Conservation (phyloP, 305 asterid genomes). For the Fraxinus paxiana region DNA sequence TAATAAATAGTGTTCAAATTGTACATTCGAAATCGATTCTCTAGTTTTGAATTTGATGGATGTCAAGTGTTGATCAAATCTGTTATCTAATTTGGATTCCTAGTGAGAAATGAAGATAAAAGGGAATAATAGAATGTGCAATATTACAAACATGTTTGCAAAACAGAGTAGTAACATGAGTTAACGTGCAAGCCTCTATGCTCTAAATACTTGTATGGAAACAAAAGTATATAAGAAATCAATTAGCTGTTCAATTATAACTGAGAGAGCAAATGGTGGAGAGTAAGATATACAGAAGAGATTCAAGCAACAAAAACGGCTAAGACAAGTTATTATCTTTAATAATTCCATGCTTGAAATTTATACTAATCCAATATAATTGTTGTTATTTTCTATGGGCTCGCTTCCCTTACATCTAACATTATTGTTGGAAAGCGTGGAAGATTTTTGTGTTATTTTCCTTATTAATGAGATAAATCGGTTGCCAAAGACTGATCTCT, state of each 20-base stretch:
- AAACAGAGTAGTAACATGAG: background rate
- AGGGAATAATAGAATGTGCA: background rate
- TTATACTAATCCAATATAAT: background rate
- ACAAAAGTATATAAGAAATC: background rate
- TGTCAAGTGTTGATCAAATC: background rate
- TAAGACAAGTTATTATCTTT: background rate
- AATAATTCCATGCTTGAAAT: background rate
- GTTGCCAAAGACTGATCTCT: background rate
- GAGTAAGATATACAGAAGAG: background rate
- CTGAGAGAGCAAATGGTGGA: background rate
- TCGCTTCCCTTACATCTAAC: background rate
- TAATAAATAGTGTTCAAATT: background rate
- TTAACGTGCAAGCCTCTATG: background rate
- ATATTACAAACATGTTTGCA: background rate
- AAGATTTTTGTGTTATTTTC: background rate
- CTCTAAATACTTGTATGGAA: background rate
- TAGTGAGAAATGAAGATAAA: background rate
- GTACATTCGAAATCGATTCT: background rate
- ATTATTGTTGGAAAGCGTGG: slow-evolving; percentile 5
- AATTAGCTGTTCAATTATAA: background rate
- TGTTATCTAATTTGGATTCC: background rate
- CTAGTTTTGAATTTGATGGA: background rate
- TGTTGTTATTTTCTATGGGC: background rate
- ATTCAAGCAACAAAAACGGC: background rate
- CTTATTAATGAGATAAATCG: background rate